Evolutionary conservation across 257 asterid species (phyloP).

Genomic region (Nicotiana tomentosiformis): DNA sequence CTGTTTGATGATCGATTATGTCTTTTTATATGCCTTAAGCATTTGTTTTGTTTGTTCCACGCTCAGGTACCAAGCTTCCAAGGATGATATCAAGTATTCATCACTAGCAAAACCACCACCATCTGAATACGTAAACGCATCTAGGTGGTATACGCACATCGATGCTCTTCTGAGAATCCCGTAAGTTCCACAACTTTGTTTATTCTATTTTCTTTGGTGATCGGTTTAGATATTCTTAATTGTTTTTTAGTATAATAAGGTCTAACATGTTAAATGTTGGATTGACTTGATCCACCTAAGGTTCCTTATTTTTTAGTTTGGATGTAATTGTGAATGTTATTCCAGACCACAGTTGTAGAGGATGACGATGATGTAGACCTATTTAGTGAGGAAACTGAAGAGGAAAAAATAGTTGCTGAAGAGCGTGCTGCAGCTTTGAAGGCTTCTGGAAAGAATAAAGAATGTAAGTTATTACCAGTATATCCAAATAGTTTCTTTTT

Average conservation of each 20-base stretch:
- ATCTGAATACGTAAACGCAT: slow-evolving; percentile 44
- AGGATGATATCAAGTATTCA: slow-evolving; percentile 63
- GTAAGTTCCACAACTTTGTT: slow-evolving; percentile 11
- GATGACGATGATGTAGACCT: slow-evolving; percentile 82
- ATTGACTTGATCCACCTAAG: no score
- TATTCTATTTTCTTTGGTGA: neutral
- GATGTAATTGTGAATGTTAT: no score
- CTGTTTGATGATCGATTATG: neutral
- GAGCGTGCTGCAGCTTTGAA: slow-evolving; percentile 79
- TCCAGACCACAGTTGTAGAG: slow-evolving; percentile 56
- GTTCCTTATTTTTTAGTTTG: no score
- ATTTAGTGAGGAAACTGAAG: slow-evolving; percentile 93
- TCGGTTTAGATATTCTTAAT: neutral
- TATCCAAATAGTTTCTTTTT: neutral
- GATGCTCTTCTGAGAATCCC: slow-evolving; percentile 35
- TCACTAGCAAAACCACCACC: slow-evolving; percentile 54
- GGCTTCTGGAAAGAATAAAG: slow-evolving; percentile 88
- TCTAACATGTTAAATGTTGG: neutral
- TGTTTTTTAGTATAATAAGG: neutral
- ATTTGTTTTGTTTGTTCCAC: neutral
- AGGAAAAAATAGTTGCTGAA: slow-evolving; percentile 84
- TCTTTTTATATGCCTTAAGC: slow-evolving; percentile 22
- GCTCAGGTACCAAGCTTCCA: slow-evolving; percentile 76
- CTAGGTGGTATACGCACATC: slow-evolving; percentile 49
- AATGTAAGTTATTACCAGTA: slow-evolving; percentile 33